A percentile compares a stretch with the other conserved stretches of the same genome.
phyloP scores from a whole-genome alignment of 345 rosid genomes.

The Moricandia arvensis region DNA sequence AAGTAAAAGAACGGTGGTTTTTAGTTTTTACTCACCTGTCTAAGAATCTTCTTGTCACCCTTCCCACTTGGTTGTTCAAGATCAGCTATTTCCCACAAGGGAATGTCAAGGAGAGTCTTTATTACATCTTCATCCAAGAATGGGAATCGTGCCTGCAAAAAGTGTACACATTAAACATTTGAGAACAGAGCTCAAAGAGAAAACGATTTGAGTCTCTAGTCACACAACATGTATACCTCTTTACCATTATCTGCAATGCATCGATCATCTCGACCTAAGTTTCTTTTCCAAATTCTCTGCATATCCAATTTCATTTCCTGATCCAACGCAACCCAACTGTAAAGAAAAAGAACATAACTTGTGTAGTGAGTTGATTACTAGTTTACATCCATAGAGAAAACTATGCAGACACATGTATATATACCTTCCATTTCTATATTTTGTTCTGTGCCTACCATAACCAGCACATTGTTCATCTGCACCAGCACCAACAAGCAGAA shows the following conservation, averaged over 20 bases:
- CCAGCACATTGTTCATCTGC: slow-evolving; percentile 99
- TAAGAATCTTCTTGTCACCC: slow-evolving; percentile 90
- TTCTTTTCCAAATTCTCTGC: slow-evolving; percentile 98
- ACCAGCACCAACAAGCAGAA: slow-evolving; percentile 86
- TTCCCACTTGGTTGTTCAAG: slow-evolving; percentile 91
- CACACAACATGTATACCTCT: slow-evolving; percentile 53
- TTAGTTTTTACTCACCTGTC: slow-evolving; percentile 80
- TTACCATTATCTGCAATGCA: slow-evolving; percentile 84
- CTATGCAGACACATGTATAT: background rate
- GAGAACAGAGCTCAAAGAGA: background rate
- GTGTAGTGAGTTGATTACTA: background rate
- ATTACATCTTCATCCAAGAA: slow-evolving; percentile 95
- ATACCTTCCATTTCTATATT: slow-evolving; percentile 72
- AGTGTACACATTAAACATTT: background rate
- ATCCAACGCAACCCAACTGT: slow-evolving; percentile 67
- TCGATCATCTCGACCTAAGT: slow-evolving; percentile 95
- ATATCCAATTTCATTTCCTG: slow-evolving; percentile 97
- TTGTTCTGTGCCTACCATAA: slow-evolving; percentile 87
- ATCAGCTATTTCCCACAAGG: slow-evolving; percentile 83
- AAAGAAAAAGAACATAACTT: background rate
- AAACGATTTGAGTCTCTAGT: background rate
- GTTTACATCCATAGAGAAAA: slow-evolving; percentile 1
- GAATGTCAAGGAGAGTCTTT: slow-evolving; percentile 69
- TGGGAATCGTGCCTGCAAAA: slow-evolving; percentile 79
- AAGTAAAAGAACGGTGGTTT: too few species aligned